Evolutionary conservation across 2,329 filamentous ascomycete species (phyloP).

Genomic region (Xylariaceae sp.): DNA sequence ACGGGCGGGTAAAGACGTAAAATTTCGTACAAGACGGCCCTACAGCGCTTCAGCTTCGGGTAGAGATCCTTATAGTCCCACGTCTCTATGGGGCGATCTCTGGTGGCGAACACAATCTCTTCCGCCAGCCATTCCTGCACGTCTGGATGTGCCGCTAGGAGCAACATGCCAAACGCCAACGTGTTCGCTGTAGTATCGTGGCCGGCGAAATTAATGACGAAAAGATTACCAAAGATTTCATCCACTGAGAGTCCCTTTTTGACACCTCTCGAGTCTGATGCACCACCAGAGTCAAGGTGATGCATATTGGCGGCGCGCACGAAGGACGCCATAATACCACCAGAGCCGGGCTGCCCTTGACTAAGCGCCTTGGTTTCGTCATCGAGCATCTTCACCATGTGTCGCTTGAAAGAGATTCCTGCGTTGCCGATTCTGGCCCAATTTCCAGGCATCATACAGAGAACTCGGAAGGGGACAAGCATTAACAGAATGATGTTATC

Average conservation of each 20-base stretch:
- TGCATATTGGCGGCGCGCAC: conserved; percentile 24
- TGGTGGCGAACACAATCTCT: conserved; percentile 37
- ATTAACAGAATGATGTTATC: conserved; percentile 33
- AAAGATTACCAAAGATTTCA: conserved; percentile 34
- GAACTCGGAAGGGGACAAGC: conserved; percentile 20
- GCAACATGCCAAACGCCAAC: conserved; percentile 23
- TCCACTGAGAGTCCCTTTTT: conserved; percentile 25
- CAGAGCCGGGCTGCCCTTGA: conserved; percentile 27
- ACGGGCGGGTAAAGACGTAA: conserved; percentile 45
- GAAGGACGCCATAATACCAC: conserved; percentile 28
- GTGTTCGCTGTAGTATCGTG: conserved; percentile 35
- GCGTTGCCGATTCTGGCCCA: conserved; percentile 25
- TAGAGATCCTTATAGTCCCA: conserved; percentile 35
- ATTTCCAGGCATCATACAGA: conserved; percentile 18
- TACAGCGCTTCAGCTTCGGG: conserved; percentile 44
- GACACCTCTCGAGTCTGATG: conserved; percentile 1
- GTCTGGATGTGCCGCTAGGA: conserved; percentile 26
- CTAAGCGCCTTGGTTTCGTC: conserved; percentile 23
- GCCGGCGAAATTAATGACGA: conserved; percentile 36
- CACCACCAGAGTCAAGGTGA: neutral
- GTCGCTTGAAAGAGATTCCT: conserved; percentile 21
- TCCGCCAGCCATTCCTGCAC: conserved; percentile 43
- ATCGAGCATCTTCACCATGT: conserved; percentile 31
- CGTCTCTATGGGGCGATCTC: neutral
- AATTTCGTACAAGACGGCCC: conserved; percentile 46